Evolutionary conservation across 345 rosid species (phyloP).

Genomic region (Gossypium mustelinum): DNA sequence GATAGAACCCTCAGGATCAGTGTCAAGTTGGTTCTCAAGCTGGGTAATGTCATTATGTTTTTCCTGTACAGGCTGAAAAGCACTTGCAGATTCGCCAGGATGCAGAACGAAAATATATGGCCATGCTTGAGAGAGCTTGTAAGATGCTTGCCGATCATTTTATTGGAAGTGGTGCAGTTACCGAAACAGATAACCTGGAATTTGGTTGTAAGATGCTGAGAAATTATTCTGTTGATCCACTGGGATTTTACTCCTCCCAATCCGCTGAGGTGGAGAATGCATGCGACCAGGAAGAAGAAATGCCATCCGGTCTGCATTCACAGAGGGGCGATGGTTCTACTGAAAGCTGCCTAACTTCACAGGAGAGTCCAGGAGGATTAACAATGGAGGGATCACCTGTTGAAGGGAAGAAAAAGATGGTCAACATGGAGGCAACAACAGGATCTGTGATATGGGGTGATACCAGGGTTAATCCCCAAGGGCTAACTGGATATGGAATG

Average conservation of each 20-base stretch:
- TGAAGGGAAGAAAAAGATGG: conserved; percentile 41
- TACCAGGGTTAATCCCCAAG: conserved; percentile 31
- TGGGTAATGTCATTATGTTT: conserved; percentile 18
- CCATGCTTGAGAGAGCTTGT: conserved; percentile 67
- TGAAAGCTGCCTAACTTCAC: conserved; percentile 65
- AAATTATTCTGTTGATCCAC: conserved; percentile 32
- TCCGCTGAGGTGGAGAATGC: conserved; percentile 18
- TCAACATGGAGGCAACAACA: conserved; percentile 31
- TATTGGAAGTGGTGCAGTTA: conserved; percentile 34
- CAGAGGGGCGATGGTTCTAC: conserved; percentile 62
- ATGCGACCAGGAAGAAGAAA: conserved; percentile 35
- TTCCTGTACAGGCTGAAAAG: conserved; percentile 46
- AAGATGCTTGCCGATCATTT: conserved; percentile 63
- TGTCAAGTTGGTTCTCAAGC: neutral
- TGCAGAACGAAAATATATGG: conserved; percentile 54
- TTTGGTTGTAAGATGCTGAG: conserved; percentile 30
- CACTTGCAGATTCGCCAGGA: conserved; percentile 62
- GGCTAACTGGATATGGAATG: conserved; percentile 38
- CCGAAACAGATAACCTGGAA: conserved; percentile 25
- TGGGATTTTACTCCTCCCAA: conserved; percentile 38
- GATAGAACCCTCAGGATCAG: neutral
- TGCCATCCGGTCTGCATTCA: conserved; percentile 33
- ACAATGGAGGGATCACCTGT: conserved; percentile 40
- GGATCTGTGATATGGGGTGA: conserved; percentile 45
- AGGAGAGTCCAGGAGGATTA: conserved; percentile 48